phyloP scores from a whole-genome alignment of 78 protist genomes.

The Mastigamoeba balamuthi region DNA sequence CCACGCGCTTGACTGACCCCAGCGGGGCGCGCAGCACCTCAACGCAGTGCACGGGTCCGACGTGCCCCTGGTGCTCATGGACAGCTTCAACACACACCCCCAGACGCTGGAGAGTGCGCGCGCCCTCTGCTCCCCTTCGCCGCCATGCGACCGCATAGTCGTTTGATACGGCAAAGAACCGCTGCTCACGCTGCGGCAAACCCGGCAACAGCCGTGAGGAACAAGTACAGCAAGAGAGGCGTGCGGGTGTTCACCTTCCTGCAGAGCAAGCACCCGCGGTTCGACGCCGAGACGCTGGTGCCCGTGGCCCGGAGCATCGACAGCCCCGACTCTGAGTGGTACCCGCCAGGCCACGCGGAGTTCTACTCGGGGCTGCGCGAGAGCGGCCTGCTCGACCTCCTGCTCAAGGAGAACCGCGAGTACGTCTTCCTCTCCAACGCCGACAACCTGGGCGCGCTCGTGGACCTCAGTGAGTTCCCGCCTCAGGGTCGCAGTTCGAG shows the following conservation, averaged over 20 bases:
- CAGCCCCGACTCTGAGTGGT: constrained; percentile 60
- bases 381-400: constrained; percentile 57
- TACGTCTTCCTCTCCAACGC: constrained; percentile 88
- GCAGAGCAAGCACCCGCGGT: constrained; percentile 80
- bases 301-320: constrained; percentile 42
- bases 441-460: constrained; percentile 97
- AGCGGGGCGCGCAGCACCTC: constrained; percentile 19
- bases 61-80: constrained; percentile 92
- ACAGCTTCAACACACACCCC: constrained; percentile 89
- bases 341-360: constrained; percentile 98
- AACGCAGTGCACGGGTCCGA: constrained; percentile 36
- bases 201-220: too few relatives aligned
- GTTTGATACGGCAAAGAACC: too few relatives aligned
- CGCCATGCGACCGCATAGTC: too few relatives aligned
- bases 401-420: constrained; percentile 67
- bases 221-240: constrained; percentile 33
- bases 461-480: constrained; percentile 67
- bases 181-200: too few relatives aligned
- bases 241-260: constrained; percentile 63
- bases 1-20: neutral
- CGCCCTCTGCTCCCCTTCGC: too few relatives aligned
- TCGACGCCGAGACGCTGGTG: constrained; percentile 54
- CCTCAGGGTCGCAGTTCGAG: neutral
- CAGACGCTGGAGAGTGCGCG: constrained; percentile 52
- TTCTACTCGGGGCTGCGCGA: constrained; percentile 50